Base-by-base conservation (phyloP, 179 eudicot species). In the Beta lomatogona region DNA sequence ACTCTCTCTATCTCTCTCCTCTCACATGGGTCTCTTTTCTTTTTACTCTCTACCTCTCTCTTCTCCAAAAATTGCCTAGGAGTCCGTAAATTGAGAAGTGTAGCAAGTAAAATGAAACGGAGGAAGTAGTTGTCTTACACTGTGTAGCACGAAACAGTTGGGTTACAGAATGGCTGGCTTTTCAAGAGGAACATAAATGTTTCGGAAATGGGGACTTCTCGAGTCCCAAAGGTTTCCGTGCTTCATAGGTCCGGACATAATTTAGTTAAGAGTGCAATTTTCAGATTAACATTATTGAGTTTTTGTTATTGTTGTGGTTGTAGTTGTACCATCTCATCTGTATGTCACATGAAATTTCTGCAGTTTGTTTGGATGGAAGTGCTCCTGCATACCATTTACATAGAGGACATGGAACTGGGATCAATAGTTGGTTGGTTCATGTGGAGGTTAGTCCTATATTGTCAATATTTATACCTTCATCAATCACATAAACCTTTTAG, bases 281-380 rank as follows among this genome's bases (percentile, higher is more conserved):
- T 15, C 7, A 19, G 14, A 5, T 67, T 67, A 67, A 41, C 36
- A 7, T 9, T 5, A 7, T 9, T 5, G 14, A 18, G 71, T 71
- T 14, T 28, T 6, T 68, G 50, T 68, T 16, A 18, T 68, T 68
- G 11, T 48, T 77, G 73, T 48, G 45, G 36, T 28, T 67, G 50
- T 69, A 18, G 58, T 36, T 52, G 55, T 61, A 44, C 46, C 4
- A 5, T 41, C 48, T 81, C 16, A 61, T 65, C 18, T 73, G 50
- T 63, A 25, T 82, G 77, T 76, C 57, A 36, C 41, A 68, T 61
- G n/a, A 31, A 3, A 75, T 58, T 60, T 78, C 1, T 82, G 82
- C 88, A 96, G 98, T 96, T 86, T 96, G 99, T 83, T 92, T 96
- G 89, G 99, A 96, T 82, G 98, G 99, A 48, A 94, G 98, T 73